phyloP scores from a whole-genome alignment of 1,139 yeast species.

The Saccharomycopsis crataegensis region DNA sequence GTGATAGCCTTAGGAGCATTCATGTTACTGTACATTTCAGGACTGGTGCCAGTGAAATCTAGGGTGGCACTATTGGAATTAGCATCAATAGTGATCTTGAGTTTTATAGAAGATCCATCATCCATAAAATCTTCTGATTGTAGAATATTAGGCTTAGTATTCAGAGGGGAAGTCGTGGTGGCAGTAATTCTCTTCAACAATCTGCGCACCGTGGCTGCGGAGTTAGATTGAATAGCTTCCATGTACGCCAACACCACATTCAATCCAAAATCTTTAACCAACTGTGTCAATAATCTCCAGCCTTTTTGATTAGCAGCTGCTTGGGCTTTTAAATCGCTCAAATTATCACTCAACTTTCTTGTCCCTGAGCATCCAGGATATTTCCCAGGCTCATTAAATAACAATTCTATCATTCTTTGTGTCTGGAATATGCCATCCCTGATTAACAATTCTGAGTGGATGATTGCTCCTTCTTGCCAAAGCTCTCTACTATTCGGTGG shows the following conservation, averaged over 20 bases:
- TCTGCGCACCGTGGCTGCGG: conserved; percentile 34
- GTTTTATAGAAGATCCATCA: conserved; percentile 38
- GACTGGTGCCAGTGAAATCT: conserved; percentile 46
- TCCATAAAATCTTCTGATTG: conserved; percentile 37
- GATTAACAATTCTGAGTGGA: conserved; percentile 36
- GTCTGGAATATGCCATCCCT: conserved; percentile 37
- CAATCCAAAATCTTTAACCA: conserved; percentile 33
- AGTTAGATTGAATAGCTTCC: conserved; percentile 40
- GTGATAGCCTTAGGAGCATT: conserved; percentile 71
- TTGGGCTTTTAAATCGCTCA: conserved; percentile 43
- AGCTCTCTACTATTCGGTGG: conserved; percentile 41
- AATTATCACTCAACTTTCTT: conserved; percentile 38
- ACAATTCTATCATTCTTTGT: conserved; percentile 30
- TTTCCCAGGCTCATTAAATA: conserved; percentile 35
- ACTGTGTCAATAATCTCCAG: conserved; percentile 32
- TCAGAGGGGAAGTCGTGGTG: not conserved
- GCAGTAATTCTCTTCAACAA: conserved; percentile 29
- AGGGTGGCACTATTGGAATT: conserved; percentile 31
- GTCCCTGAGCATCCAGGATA: conserved; percentile 42
- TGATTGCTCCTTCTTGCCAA: conserved; percentile 43
- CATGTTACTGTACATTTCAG: conserved; percentile 52
- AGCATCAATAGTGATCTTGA: conserved; percentile 32
- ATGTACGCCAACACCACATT: conserved; percentile 35
- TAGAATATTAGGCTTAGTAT: conserved; percentile 24
- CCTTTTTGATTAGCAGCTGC: conserved; percentile 44